A percentile compares a stretch with the other conserved stretches of the same genome.
These are phyloP conservation scores for Fraxinus albicans DNA, from an alignment of 305 asterid species.

Conservation along the genomic window DNA sequence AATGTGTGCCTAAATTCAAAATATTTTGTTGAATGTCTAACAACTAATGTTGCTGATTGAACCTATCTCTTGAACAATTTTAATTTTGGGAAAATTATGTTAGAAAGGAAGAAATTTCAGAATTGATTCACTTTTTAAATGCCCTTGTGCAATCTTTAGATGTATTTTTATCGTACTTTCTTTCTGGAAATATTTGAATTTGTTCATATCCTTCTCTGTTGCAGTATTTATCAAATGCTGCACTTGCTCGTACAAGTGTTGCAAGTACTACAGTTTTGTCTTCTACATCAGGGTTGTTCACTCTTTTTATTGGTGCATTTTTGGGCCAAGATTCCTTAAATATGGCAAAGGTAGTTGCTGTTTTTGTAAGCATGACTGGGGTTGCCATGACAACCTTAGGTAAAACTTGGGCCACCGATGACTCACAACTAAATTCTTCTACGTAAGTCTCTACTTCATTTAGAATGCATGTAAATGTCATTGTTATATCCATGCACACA, in stretches of 20 bases:
- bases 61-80: background rate
- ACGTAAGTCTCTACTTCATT: conserved; percentile 49
- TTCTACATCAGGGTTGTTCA: conserved; percentile 93
- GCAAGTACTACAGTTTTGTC: conserved; percentile 98
- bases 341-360: conserved; percentile 76
- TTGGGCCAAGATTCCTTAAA: conserved; percentile 91
- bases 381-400: conserved; percentile 95
- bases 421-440: conserved; percentile 52
- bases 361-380: conserved; percentile 89
- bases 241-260: conserved; percentile 98
- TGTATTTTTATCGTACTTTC: background rate
- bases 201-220: conserved; percentile 19
- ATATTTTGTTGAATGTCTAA: background rate
- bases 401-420: conserved; percentile 98
- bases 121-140: conserved; percentile 8
- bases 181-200: conserved; percentile 2
- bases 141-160: background rate
- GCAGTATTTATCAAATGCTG: conserved; percentile 99
- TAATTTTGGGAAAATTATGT: background rate
- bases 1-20: conserved; percentile 8
- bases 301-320: conserved; percentile 88
- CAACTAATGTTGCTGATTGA: background rate
- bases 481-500: background rate
- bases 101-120: background rate
- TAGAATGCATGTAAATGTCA: conserved; percentile 1